phyloP scores from a whole-genome alignment of 2,329 filamentous ascomycete species.

The Pseudogymnoascus sp. region DNA sequence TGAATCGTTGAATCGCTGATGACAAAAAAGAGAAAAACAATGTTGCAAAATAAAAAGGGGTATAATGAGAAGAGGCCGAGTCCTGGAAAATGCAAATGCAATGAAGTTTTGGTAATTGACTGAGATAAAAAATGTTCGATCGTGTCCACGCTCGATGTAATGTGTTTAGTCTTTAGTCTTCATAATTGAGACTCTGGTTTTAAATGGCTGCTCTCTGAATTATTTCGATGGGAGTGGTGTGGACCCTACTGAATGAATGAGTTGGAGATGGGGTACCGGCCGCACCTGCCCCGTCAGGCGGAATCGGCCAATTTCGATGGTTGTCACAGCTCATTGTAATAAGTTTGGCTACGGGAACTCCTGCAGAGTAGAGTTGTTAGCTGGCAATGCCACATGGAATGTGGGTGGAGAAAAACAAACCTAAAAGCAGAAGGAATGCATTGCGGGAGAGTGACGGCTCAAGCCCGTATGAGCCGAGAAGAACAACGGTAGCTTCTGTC shows the following conservation, averaged over 20 bases:
- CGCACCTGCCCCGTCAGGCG: not conserved
- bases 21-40: not conserved
- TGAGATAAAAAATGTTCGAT: not conserved
- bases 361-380: not conserved
- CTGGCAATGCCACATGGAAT: not conserved
- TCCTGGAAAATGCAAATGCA: not conserved
- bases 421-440: not conserved
- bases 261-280: not conserved
- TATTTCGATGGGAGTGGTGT: not conserved
- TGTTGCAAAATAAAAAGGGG: not conserved
- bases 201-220: not conserved
- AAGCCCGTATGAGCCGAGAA: constrained; percentile 1
- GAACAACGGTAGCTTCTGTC: not conserved
- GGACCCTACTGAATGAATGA: not conserved
- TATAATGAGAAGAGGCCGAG: not conserved
- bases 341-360: not conserved
- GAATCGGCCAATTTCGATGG: not conserved
- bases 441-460: not conserved
- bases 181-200: not conserved
- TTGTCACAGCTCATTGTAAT: not conserved
- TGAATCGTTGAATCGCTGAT: not conserved
- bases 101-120: not conserved
- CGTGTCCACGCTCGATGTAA: not conserved
- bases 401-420: not conserved
- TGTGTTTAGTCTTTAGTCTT: not conserved